Conservation (phyloP, 2,329 filamentous ascomycete species). For the Phoma sp. region DNA sequence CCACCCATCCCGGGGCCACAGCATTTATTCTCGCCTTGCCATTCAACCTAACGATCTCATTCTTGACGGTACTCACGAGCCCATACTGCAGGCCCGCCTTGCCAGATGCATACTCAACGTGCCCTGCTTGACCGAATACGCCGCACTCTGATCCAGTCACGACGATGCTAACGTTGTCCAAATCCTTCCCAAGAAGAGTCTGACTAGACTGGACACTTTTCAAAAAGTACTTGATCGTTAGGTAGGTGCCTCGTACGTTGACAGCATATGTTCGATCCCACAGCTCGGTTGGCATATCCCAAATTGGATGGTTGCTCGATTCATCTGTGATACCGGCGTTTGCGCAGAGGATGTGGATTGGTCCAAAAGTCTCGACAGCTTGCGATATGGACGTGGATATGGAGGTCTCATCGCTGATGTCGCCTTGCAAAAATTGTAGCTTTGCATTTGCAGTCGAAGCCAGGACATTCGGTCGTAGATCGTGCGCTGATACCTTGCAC, state of each 20-base stretch:
- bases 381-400: constrained; percentile 52
- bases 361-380: constrained; percentile 56
- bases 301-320: constrained; percentile 58
- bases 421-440: constrained; percentile 55
- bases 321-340: constrained; percentile 63
- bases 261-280: constrained; percentile 61
- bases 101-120: constrained; percentile 60
- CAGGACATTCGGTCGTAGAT: constrained; percentile 50
- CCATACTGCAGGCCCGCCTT: constrained; percentile 60
- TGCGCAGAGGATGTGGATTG: constrained; percentile 61
- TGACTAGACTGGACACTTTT: constrained; percentile 53
- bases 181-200: constrained; percentile 45
- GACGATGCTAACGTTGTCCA: constrained; percentile 61
- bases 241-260: constrained; percentile 61
- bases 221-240: constrained; percentile 65
- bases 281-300: constrained; percentile 59
- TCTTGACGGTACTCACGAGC: constrained; percentile 61
- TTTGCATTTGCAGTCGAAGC: constrained; percentile 41
- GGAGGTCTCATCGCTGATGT: constrained; percentile 58
- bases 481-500: constrained; percentile 63
- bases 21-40: constrained; percentile 61
- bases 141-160: constrained; percentile 62
- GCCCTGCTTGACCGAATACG: constrained; percentile 59
- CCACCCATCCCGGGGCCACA: constrained; percentile 59
- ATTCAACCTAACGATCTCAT: constrained; percentile 63